These are phyloP conservation scores for Sarocladium oryzae DNA, from an alignment of 2,329 filamentous ascomycete genomes.

Conservation along the genomic window DNA sequence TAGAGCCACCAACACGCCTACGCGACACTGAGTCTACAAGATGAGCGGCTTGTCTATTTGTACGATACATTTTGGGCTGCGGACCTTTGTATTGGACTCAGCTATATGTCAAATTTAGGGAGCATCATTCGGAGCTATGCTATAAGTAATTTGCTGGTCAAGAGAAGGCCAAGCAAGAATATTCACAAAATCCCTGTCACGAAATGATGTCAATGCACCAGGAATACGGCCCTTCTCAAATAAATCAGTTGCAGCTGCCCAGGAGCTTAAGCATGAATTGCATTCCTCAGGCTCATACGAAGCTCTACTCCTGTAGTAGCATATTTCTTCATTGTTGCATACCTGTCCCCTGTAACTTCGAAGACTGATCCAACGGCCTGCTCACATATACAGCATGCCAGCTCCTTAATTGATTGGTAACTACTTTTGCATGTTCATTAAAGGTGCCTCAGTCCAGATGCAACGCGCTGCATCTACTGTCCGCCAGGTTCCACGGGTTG, in stretches of 20 bases:
- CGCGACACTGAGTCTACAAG: not conserved
- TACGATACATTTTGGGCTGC: not conserved
- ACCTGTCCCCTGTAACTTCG: not conserved
- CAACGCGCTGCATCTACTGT: constrained; percentile 3
- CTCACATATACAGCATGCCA: not conserved
- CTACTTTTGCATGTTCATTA: not conserved
- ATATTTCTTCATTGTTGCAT: constrained; percentile 4
- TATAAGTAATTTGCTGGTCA: not conserved
- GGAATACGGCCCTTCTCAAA: not conserved
- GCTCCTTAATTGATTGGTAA: not conserved
- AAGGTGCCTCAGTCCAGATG: not conserved
- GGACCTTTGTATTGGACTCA: not conserved
- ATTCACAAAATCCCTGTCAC: not conserved
- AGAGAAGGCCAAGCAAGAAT: not conserved
- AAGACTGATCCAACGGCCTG: no score
- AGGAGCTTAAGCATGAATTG: not conserved
- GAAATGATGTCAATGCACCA: not conserved
- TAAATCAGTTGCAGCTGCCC: not conserved
- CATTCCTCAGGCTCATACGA: not conserved
- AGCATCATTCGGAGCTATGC: not conserved
- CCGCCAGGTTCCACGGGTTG: constrained; percentile 33
- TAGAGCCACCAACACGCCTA: constrained; percentile 13
- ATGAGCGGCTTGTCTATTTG: not conserved
- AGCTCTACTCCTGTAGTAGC: not conserved
- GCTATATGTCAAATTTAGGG: no score